Percentiles rank a stretch among this genome's conserved stretches.
phyloP scores from a whole-genome alignment of 2,329 filamentous ascomycete species.

The Bipolaris victoriae region DNA sequence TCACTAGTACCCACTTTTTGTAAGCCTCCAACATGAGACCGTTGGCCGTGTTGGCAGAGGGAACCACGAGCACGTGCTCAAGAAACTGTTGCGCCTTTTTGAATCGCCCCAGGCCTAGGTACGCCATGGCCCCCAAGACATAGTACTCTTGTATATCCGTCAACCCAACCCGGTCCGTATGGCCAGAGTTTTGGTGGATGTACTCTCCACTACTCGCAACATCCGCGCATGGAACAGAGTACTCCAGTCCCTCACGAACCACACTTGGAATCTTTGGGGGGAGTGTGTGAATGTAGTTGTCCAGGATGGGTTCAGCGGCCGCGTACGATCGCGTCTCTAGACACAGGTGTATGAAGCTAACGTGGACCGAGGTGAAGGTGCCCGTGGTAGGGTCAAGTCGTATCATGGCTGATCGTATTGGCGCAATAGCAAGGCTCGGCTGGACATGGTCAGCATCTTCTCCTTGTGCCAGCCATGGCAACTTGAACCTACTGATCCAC shows the following conservation, averaged over 20 bases:
- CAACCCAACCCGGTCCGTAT: conserved; percentile 62
- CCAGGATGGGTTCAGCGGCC: conserved; percentile 65
- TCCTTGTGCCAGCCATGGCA: neutral
- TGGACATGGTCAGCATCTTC: conserved; percentile 20
- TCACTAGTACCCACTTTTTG: conserved; percentile 86
- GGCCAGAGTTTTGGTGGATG: conserved; percentile 64
- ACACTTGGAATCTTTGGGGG: conserved; percentile 52
- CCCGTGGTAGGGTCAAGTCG: conserved; percentile 70
- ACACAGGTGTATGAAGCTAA: conserved; percentile 64
- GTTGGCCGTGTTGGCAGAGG: conserved; percentile 70
- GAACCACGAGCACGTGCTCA: conserved; percentile 62
- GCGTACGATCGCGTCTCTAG: conserved; percentile 60
- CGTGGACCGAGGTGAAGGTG: conserved; percentile 70
- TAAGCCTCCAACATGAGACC: conserved; percentile 87
- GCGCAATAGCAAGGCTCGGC: conserved; percentile 47
- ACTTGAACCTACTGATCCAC: conserved; percentile 38
- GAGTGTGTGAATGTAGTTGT: conserved; percentile 70
- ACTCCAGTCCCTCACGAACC: conserved; percentile 45
- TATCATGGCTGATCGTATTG: conserved; percentile 61
- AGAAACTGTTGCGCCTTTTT: conserved; percentile 55
- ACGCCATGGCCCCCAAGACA: conserved; percentile 55
- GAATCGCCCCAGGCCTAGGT: conserved; percentile 53
- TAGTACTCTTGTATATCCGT: conserved; percentile 63
- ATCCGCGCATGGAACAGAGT: conserved; percentile 50
- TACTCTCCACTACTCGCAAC: conserved; percentile 59